phyloP scores from a whole-genome alignment of 2,329 filamentous ascomycete genomes.

The Helotiales sp. region DNA sequence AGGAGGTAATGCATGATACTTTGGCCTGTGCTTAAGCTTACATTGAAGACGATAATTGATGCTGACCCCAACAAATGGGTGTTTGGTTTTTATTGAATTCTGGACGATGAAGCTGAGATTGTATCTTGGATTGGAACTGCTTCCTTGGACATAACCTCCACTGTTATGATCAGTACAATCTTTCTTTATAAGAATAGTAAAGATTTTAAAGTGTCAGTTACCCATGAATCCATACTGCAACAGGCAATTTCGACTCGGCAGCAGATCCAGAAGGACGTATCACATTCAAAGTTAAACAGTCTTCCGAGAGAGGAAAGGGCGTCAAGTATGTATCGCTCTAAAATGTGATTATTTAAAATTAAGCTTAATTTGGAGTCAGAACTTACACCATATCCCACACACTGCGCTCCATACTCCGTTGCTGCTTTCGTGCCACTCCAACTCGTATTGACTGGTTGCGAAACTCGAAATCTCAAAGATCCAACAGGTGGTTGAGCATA shows the following conservation, averaged over 20 bases:
- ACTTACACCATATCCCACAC: background rate
- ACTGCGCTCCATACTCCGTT: background rate
- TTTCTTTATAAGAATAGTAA: too few species aligned
- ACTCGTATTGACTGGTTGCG: background rate
- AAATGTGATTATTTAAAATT: slow-evolving; percentile 43
- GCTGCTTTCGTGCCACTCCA: background rate
- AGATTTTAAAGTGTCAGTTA: too few species aligned
- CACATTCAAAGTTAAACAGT: slow-evolving; percentile 48
- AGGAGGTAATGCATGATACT: background rate
- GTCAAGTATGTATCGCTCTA: background rate
- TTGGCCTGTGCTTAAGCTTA: background rate
- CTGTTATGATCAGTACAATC: too few species aligned
- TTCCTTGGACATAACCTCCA: slow-evolving; percentile 42
- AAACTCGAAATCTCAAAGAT: slow-evolving; percentile 50
- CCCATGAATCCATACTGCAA: slow-evolving; percentile 42
- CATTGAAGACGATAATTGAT: slow-evolving; percentile 45
- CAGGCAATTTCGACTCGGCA: slow-evolving; percentile 37
- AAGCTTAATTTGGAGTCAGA: slow-evolving; percentile 34
- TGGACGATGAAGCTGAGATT: slow-evolving; percentile 31
- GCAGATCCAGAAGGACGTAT: slow-evolving; percentile 38
- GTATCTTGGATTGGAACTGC: slow-evolving; percentile 20
- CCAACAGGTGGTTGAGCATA: slow-evolving; percentile 69
- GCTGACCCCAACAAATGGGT: slow-evolving; percentile 46
- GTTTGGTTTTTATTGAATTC: slow-evolving; percentile 42
- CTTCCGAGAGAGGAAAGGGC: slow-evolving; percentile 36